A percentile compares a stretch with the other conserved stretches of the same genome.
These are phyloP conservation scores for Neofusicoccum parvum DNA, from an alignment of 2,329 filamentous ascomycete species.

Conservation along the genomic window DNA sequence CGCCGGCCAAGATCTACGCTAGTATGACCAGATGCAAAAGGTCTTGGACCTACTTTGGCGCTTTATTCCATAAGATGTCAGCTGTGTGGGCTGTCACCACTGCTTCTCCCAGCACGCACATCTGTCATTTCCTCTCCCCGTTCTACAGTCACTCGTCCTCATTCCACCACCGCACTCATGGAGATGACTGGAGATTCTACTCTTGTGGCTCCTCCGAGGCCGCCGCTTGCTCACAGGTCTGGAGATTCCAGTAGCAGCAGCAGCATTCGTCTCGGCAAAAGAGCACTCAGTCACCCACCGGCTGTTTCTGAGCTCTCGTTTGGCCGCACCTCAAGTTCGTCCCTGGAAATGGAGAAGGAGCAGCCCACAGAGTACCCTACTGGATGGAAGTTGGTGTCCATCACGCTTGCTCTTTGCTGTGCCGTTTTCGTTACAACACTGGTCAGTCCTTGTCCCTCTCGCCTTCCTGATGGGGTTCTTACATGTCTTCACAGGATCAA, in stretches of 20 bases:
- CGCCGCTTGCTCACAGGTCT: not conserved
- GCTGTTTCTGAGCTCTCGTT: constrained; percentile 6
- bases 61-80: not conserved
- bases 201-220: not conserved
- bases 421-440: constrained; percentile 38
- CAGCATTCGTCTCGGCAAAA: constrained; percentile 5
- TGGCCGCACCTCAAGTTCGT: not conserved
- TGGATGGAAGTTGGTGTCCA: constrained; percentile 28
- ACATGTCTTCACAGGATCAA: constrained; percentile 13
- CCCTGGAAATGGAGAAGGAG: not conserved
- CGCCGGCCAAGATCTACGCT: not conserved
- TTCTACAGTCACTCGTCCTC: not conserved
- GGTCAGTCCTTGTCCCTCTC: constrained; percentile 18
- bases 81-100: not conserved
- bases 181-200: not conserved
- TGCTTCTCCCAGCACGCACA: not conserved
- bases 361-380: constrained; percentile 24
- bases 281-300: constrained; percentile 4
- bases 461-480: not conserved
- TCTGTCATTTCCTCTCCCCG: not conserved
- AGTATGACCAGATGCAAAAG: not conserved
- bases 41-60: not conserved
- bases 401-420: constrained; percentile 32
- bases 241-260: not conserved
- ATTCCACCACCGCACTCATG: not conserved